Base-by-base conservation (phyloP, 2,329 filamentous ascomycete species). In the Fusarium beomiforme region DNA sequence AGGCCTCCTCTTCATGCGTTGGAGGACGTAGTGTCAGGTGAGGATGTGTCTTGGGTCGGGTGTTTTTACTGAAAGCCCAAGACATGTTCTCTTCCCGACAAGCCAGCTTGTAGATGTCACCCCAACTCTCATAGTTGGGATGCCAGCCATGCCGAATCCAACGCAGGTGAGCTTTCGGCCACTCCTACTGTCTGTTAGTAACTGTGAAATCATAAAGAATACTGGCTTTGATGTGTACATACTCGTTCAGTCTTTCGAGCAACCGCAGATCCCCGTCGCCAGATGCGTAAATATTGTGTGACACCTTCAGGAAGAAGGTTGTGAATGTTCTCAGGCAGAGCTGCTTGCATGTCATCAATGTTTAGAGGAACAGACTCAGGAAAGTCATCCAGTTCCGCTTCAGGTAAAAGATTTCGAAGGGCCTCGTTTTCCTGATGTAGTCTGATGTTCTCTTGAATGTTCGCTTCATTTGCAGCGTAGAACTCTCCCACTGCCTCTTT, bases 31-130 rank as follows among this genome's bases (percentile, higher is more conserved):
- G 43, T 2, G 7, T 49, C 1, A 77, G 46, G 4, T 59, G 36
- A 0, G 75, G 75, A 12, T 76, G 71, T 21, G 43, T 61, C 39
- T 67, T 47, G 1, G 13, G 34, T n/a, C 47, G 16, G 8, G 2
- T 54, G 0, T 1, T 6, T 13, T 36, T 12, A 4, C 47, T 24
- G 16, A 71, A 62, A 1, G 26, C 26, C 34, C 49, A 69, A 7
- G 66, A 59, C 44, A 73, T 73, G 34, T 77, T 77, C 23, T 72
- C 66, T 17, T 77, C 74, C 2, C 19, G 50, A 49, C 75, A 77
- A 0, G 51, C 50, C 7, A 70, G 44, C 11, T 31, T 63, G 60
- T 72, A 70, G 29, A 77, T 8, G 0, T 59, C 29, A 16, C 62
- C 50, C 59, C 70, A 75, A 4, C 55, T 12, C 0, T 12, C 0